Conservation (phyloP, 176 grass and related monocot species). For the Eleusine indica region DNA sequence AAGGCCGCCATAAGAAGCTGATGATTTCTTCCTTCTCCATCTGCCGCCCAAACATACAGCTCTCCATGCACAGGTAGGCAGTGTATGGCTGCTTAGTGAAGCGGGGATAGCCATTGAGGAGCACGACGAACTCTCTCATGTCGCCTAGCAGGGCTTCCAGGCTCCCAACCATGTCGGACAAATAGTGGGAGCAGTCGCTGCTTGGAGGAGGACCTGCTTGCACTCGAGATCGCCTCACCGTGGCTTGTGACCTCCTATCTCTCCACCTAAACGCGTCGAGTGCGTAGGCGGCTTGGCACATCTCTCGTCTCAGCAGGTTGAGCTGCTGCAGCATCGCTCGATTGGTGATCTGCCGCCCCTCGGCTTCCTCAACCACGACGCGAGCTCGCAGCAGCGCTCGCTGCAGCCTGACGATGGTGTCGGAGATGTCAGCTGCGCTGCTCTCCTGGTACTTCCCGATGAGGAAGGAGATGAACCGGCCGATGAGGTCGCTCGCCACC, state of each 20-base stretch:
- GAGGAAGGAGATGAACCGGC: too few species aligned
- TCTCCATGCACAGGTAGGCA: slow-evolving; percentile 26
- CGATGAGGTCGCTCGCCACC: too few species aligned
- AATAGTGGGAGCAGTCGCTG: not conserved
- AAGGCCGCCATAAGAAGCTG: slow-evolving; percentile 14
- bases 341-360: too few species aligned
- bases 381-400: too few species aligned
- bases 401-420: not conserved
- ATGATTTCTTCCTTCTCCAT: slow-evolving; percentile 16
- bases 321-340: too few species aligned
- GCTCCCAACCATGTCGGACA: not conserved
- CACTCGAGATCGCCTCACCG: too few species aligned
- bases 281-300: too few species aligned
- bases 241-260: not conserved
- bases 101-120: not conserved
- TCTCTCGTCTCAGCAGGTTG: too few species aligned
- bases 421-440: too few species aligned
- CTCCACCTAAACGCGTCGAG: not conserved
- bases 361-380: too few species aligned
- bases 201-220: not conserved
- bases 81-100: not conserved
- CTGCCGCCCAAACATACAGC: slow-evolving; percentile 33
- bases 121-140: slow-evolving; percentile 15
- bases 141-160: not conserved
- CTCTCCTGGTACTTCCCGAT: too few species aligned